Evolutionary conservation across 495 filamentous ascomycete genomes (phyloP).

Genomic region (Monascus purpureus): DNA sequence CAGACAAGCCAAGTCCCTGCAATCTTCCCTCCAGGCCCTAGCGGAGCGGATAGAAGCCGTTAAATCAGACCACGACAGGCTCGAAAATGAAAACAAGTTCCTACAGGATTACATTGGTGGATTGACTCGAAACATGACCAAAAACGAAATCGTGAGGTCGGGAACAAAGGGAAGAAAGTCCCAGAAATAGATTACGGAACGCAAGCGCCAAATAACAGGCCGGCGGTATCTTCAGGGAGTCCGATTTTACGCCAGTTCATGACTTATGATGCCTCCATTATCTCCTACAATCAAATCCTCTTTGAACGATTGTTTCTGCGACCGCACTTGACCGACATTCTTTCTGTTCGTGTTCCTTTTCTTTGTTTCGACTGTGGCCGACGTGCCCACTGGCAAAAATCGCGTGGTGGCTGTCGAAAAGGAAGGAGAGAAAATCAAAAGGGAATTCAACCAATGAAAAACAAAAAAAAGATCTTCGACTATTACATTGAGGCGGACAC

Average conservation of each 20-base stretch:
- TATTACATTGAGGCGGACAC: constrained; percentile 9
- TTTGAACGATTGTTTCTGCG: neutral
- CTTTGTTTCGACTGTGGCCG: neutral
- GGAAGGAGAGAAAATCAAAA: constrained; percentile 1
- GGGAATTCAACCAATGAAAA: constrained; percentile 2
- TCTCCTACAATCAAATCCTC: no score
- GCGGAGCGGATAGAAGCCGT: constrained; percentile 92
- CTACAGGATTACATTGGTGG: constrained; percentile 68
- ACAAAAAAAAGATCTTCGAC: constrained; percentile 5
- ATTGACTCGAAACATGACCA: constrained; percentile 39
- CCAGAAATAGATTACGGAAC: constrained; percentile 22
- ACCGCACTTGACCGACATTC: no score
- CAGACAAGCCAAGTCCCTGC: constrained; percentile 78
- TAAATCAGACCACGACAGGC: constrained; percentile 81
- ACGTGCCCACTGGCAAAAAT: neutral
- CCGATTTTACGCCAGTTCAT: no score
- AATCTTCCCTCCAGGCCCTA: constrained; percentile 74
- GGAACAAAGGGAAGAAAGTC: constrained; percentile 32
- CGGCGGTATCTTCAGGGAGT: no score
- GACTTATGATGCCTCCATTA: no score
- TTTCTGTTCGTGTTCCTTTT: neutral
- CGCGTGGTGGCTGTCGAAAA: constrained; percentile 1
- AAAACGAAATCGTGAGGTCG: constrained; percentile 28
- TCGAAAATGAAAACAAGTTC: constrained; percentile 89
- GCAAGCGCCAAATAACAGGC: no score